Evolutionary conservation across 225 moss, liverwort and hornwort species (phyloP), one percentile per base, ranked within the genome.

Genomic region (Marchantia paleacea): DNA sequence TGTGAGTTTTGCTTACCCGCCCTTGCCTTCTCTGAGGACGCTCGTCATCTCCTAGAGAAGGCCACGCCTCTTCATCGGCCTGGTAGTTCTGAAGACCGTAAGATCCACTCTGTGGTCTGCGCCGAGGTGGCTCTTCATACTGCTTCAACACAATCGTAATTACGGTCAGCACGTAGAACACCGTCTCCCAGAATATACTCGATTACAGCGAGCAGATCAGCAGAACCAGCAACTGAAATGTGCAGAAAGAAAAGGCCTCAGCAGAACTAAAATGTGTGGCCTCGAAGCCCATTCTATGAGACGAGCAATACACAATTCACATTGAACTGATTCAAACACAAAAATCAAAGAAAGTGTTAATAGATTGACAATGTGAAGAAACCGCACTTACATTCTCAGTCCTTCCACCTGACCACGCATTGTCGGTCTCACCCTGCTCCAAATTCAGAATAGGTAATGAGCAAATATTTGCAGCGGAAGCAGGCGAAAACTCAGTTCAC

Each of bases 1-100:
- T 28, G 7, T 16, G 29, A 39, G 9, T 76, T 31, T 20, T 20
- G 19, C 61, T 58, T 77, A 67, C 82, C 82, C 76, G 82, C n/a
- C 61, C 69, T 25, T 71, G 61, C 57, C 77, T 70, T 10, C 82
- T 77, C 3, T 29, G 31, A 58, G 69, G 77, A 13, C 26, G 69
- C 71, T 52, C 77, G n/a, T 62, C 55, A 8, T 28, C 50, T 51
- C 81, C 75, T 50, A 82, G 71, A 51, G 82, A 39, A 5, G 82
- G 82, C 55, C 69, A 82, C 4, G 62, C 60, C 19, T 72, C 49
- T 54, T 16, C 77, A 70, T 72, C 26, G 16, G 82, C 28, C 77
- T 82, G 82, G 52, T 72, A 72, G 4, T 70, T 19, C 58, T 80
- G 57, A 61, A 31, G 69, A 70, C 31, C 31, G 26, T 66, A 66